These are phyloP conservation scores for Starmerella etchellsii DNA, from an alignment of 805 yeast genomes.

Conservation along the genomic window DNA sequence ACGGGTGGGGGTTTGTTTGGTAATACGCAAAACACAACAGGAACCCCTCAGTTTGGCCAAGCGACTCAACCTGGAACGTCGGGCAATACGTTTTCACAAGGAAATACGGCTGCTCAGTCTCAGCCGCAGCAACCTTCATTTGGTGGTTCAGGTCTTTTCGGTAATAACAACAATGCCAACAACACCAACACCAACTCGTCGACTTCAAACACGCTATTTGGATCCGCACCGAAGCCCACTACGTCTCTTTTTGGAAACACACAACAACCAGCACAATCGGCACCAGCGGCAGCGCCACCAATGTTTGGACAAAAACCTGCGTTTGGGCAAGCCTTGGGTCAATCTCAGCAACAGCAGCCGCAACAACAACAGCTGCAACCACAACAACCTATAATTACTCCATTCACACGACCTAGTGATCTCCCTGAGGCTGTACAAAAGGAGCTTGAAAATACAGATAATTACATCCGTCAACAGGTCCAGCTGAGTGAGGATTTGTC, in stretches of 20 bases:
- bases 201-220: not conserved
- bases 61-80: constrained; percentile 4
- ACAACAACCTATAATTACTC: constrained; percentile 32
- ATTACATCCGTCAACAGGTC: constrained; percentile 41
- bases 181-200: not conserved
- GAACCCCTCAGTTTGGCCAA: constrained; percentile 27
- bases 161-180: not conserved
- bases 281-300: not conserved
- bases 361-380: constrained; percentile 19
- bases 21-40: constrained; percentile 9
- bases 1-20: constrained; percentile 27
- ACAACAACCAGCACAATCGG: not conserved
- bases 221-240: not conserved
- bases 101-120: not conserved
- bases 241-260: not conserved
- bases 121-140: constrained; percentile 4
- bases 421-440: constrained; percentile 41
- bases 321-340: not conserved
- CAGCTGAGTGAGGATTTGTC: constrained; percentile 40
- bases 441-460: constrained; percentile 43
- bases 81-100: not conserved
- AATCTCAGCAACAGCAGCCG: not conserved
- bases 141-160: constrained; percentile 1
- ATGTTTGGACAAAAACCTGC: not conserved
- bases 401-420: constrained; percentile 47